A percentile compares a stretch with the other conserved stretches of the same genome.
Conservation (phyloP, 257 asterid genomes). For the Solanum etuberosum region DNA sequence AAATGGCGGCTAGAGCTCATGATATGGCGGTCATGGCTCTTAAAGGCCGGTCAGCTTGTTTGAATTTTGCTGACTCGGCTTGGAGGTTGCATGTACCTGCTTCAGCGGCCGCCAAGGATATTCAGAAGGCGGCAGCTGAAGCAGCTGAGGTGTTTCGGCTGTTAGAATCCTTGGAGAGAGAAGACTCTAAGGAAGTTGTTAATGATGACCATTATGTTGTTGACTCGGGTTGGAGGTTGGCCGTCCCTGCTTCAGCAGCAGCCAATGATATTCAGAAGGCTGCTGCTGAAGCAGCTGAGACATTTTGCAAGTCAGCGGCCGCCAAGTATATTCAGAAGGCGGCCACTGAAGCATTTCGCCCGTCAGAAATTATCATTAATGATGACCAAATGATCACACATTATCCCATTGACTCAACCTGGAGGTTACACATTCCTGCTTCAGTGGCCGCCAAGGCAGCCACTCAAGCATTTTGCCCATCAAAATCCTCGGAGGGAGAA, state of each 20-base stretch:
- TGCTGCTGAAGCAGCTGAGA: background rate
- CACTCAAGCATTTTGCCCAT: constrained; percentile 32
- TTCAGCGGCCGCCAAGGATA: background rate
- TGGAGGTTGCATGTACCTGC: constrained; percentile 34
- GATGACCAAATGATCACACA: background rate
- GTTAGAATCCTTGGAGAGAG: background rate
- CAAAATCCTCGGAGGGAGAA: background rate
- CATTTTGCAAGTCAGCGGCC: background rate
- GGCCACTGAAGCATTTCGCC: background rate
- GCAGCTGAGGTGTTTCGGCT: background rate
- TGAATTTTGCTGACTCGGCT: constrained; percentile 8
- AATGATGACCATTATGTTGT: background rate
- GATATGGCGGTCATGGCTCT: constrained; percentile 62
- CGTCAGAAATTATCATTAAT: background rate
- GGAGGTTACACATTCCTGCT: constrained; percentile 38
- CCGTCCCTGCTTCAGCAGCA: background rate
- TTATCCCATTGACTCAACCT: background rate
- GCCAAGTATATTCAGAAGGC: no score
- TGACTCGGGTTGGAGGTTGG: no score
- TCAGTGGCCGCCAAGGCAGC: constrained; percentile 41
- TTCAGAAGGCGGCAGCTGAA: background rate
- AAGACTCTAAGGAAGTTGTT: background rate
- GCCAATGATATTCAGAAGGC: constrained; percentile 14
- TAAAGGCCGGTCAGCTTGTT: constrained; percentile 31
- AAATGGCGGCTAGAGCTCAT: constrained; percentile 2